Evolutionary conservation across 352 stramenopile species (phyloP).

Genomic region (Phytopythium helicoides): DNA sequence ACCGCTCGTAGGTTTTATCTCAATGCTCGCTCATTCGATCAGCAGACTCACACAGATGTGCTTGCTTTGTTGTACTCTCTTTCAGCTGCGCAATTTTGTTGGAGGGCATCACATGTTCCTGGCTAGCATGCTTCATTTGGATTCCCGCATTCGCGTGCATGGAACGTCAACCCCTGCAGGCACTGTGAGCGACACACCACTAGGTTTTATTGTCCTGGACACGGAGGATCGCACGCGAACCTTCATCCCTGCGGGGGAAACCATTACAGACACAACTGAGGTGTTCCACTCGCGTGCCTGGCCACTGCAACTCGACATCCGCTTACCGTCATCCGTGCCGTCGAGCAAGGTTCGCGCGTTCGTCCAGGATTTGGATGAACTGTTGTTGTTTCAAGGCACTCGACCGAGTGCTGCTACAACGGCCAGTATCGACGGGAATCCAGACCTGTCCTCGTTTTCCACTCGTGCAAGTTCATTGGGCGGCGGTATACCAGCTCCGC

Average conservation of each 20-base stretch:
- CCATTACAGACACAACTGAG: constrained; percentile 45
- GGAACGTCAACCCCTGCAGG: constrained; percentile 30
- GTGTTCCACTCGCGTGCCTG: constrained; percentile 53
- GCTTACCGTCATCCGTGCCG: constrained; percentile 29
- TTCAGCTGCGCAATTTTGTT: constrained; percentile 64
- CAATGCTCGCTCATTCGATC: no score
- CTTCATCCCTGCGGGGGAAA: constrained; percentile 60
- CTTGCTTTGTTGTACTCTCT: constrained; percentile 9
- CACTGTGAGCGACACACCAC: constrained; percentile 48
- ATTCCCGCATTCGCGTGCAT: constrained; percentile 44
- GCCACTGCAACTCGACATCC: constrained; percentile 51
- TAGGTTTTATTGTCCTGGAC: constrained; percentile 66
- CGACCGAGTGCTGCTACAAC: background rate
- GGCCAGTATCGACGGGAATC: background rate
- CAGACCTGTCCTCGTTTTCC: background rate
- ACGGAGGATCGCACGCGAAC: constrained; percentile 57
- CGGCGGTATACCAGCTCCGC: background rate
- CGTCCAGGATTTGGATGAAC: constrained; percentile 57
- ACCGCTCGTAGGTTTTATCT: constrained; percentile 49
- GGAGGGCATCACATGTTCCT: constrained; percentile 79
- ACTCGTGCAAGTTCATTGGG: constrained; percentile 1
- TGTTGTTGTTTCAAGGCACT: constrained; percentile 28
- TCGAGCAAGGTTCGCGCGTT: constrained; percentile 44
- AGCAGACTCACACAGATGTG: no score
- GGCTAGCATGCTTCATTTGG: constrained; percentile 62